These are phyloP conservation scores for Penicillium sp. DNA, from an alignment of 2,329 filamentous ascomycete species.

Conservation along the genomic window DNA sequence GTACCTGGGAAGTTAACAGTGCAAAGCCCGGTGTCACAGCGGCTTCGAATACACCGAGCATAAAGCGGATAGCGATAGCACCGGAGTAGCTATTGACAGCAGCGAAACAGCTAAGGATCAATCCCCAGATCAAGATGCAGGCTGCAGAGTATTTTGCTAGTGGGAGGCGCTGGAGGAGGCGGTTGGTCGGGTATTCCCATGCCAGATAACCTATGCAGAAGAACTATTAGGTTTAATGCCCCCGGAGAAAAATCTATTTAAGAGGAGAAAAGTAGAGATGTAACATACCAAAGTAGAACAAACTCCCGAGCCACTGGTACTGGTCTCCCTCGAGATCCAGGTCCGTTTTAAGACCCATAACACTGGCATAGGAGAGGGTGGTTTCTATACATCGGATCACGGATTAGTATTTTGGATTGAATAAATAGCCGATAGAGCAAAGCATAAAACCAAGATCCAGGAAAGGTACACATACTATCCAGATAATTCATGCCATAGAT, in stretches of 20 bases:
- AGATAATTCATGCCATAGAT: constrained; percentile 61
- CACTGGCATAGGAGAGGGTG: constrained; percentile 53
- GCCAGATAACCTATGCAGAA: constrained; percentile 46
- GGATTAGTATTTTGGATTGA: neutral
- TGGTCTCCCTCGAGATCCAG: constrained; percentile 45
- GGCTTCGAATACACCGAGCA: constrained; percentile 67
- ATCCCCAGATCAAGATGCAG: constrained; percentile 65
- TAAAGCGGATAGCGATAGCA: constrained; percentile 64
- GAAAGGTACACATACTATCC: constrained; percentile 40
- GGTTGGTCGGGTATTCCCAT: constrained; percentile 67
- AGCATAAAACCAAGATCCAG: neutral
- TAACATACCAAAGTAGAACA: constrained; percentile 51
- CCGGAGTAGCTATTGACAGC: constrained; percentile 61
- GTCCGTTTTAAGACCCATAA: constrained; percentile 55
- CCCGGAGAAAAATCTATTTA: neutral
- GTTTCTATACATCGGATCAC: constrained; percentile 37
- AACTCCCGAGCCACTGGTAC: constrained; percentile 54
- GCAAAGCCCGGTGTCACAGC: constrained; percentile 69
- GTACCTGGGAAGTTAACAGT: constrained; percentile 59
- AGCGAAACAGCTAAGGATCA: constrained; percentile 62
- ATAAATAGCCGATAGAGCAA: neutral
- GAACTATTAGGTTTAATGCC: neutral
- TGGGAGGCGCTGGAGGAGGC: constrained; percentile 63
- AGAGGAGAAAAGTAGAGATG: neutral
- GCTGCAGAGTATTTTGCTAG: constrained; percentile 66